A percentile compares a stretch with the other conserved stretches of the same genome.
Conservation (phyloP, 78 protist species). For the Dictyostelium discoideum region dicty_2.7 NC_007091.3:2490001-2490500, state of each 20-base stretch:
- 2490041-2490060: too few relatives aligned
- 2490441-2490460: conserved; percentile 27
- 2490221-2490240: background rate
- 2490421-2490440: conserved; percentile 18
- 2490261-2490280: conserved; percentile 17
- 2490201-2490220: too few relatives aligned
- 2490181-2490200: too few relatives aligned
- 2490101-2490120: background rate
- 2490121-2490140: background rate
- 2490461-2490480: conserved; percentile 2
- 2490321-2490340: conserved; percentile 25
- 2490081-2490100: background rate
- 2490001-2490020: background rate
- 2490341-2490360: conserved; percentile 39
- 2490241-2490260: conserved; percentile 7
- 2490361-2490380: background rate
- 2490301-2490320: background rate
- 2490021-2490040: background rate
- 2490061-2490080: too few relatives aligned
- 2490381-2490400: conserved; percentile 19
- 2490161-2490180: too few relatives aligned
- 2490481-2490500: background rate
- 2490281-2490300: background rate
- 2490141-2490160: too few relatives aligned
- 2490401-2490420: background rate